Base-by-base conservation (phyloP, 176 grass and related monocot genomes). In the Aegilops bicornis region DNA sequence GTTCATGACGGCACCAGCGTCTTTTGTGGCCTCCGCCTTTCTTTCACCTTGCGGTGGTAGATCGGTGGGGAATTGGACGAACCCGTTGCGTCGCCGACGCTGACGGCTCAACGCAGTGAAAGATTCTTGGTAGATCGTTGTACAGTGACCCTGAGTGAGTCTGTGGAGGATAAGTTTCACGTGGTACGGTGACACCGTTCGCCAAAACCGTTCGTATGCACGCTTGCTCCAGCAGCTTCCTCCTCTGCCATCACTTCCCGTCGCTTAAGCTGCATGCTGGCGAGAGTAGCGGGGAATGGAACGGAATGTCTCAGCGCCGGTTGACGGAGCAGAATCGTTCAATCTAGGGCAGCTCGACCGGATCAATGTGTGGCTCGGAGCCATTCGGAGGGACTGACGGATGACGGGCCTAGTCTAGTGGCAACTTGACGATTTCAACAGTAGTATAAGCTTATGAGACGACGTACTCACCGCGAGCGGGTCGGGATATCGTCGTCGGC, bases 331-430 rank as follows among this genome's bases (percentile, higher is more conserved):
- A 19, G 88, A 42, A 56, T 5, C 19, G 89, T 79, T 87, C 84
- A 83, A 90, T 64, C 54, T 2, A 64, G 64, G 72, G 88, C 84
- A 64, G 79, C 83, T 52, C 73, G 50, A 68, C 22, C 69, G 8
- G 47, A 64, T 36, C 31, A 10, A 32, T 67, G 31, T 36, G n/a
- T 3, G 71, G 32, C 23, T 59, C 54, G 6, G 15, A 29, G 35
- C 4, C 8, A 9, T 30, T 29, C 14, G 19, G 43, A 47, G 0
- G 1, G 17, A 0, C 71, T 14, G 29, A 67, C 29, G 3, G 2
- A 12, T 10, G 25, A 6, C 24, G 5, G 5, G 78, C 36, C 13
- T 64, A 42, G 22, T 80, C 61, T 65, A 19, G 24, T 24, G 68
- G 32, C 73, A n/a, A 8, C 73, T 90, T 86, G 73, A 82, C 68